Evolutionary conservation across 2,329 filamentous ascomycete species (phyloP).

Genomic region (Madurella fahalii): DNA sequence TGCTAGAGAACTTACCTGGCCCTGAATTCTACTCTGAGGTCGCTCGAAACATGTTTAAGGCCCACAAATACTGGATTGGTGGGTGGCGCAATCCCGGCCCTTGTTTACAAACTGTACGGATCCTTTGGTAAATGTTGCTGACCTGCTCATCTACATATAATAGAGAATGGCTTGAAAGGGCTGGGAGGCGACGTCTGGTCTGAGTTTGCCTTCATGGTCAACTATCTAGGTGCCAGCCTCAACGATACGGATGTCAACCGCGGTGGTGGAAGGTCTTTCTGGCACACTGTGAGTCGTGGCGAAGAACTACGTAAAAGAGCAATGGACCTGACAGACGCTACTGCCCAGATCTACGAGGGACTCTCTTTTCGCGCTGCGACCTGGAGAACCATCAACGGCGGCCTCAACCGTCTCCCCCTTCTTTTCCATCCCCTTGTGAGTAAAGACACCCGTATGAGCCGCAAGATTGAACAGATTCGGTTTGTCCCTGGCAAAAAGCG

Average conservation of each 20-base stretch:
- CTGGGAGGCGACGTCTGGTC: slow-evolving; percentile 57
- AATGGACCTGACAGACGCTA: background rate
- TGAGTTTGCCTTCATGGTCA: slow-evolving; percentile 58
- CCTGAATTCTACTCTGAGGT: slow-evolving; percentile 35
- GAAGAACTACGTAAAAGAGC: too few relatives aligned
- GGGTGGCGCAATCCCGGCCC: slow-evolving; percentile 14
- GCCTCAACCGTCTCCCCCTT: slow-evolving; percentile 52
- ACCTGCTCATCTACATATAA: background rate
- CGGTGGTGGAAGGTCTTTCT: slow-evolving; percentile 41
- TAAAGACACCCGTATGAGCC: slow-evolving; percentile 52
- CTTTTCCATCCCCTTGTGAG: slow-evolving; percentile 61
- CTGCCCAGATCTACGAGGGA: slow-evolving; percentile 45
- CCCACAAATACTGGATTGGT: slow-evolving; percentile 38
- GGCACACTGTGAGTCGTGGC: slow-evolving; percentile 32
- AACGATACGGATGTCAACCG: slow-evolving; percentile 53
- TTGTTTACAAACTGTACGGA: too few relatives aligned
- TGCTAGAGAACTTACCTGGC: slow-evolving; percentile 34
- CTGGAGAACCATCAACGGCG: slow-evolving; percentile 62
- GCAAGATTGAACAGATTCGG: slow-evolving; percentile 53
- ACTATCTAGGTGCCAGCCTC: slow-evolving; percentile 50
- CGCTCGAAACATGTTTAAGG: slow-evolving; percentile 42
- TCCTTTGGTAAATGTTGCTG: too few relatives aligned
- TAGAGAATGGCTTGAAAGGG: slow-evolving; percentile 34
- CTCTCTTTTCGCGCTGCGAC: slow-evolving; percentile 57
- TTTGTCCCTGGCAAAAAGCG: slow-evolving; percentile 49